Evolutionary conservation across 1,284 basidiomycete genomes (phyloP).

Genomic region (Thecaphora frezii): DNA sequence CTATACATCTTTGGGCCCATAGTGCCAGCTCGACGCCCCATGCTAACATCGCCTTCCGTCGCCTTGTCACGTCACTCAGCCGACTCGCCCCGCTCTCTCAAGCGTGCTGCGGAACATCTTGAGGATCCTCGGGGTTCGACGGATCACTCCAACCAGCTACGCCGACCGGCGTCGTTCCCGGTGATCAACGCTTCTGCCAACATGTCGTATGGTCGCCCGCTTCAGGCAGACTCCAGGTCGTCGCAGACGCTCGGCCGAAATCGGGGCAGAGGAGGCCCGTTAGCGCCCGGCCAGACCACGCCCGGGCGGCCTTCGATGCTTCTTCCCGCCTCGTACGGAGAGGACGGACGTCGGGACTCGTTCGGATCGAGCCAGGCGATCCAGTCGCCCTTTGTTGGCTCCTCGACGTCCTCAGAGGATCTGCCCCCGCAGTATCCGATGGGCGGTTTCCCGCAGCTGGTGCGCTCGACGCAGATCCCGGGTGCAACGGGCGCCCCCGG

Average conservation of each 20-base stretch:
- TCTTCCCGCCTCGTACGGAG: constrained; percentile 20
- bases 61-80: constrained; percentile 7
- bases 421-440: constrained; percentile 3
- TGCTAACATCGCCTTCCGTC: no score
- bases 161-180: constrained; percentile 33
- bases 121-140: constrained; percentile 21
- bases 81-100: constrained; percentile 31
- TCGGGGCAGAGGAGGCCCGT: constrained; percentile 21
- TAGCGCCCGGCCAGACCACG: constrained; percentile 17
- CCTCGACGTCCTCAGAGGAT: background rate
- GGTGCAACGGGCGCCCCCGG: constrained; percentile 15
- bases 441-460: constrained; percentile 29
- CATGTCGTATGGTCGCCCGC: constrained; percentile 12
- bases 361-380: constrained; percentile 17
- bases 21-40: no score
- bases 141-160: constrained; percentile 20
- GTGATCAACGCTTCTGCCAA: constrained; percentile 15
- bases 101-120: constrained; percentile 31
- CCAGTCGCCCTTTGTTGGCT: constrained; percentile 13
- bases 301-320: constrained; percentile 23
- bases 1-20: no score
- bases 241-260: constrained; percentile 20
- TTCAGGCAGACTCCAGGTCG: constrained; percentile 20
- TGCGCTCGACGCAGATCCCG: constrained; percentile 32
- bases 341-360: constrained; percentile 22